Conservation (phyloP, 305 asterid species). For the Withania somnifera region DNA sequence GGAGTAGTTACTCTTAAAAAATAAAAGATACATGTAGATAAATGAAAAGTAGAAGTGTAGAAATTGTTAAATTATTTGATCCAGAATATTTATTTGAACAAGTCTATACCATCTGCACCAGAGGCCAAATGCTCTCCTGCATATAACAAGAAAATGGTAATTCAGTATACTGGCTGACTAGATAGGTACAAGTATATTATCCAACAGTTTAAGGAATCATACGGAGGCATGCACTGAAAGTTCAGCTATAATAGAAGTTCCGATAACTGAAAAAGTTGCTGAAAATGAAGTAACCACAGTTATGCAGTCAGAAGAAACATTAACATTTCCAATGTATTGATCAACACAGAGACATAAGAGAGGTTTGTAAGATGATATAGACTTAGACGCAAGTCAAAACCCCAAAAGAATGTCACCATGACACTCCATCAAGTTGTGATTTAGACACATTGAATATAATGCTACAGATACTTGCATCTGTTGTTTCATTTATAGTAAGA, state of each 20-base stretch:
- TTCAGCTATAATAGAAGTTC: background rate
- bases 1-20: background rate
- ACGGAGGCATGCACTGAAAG: background rate
- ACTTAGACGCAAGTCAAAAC: background rate
- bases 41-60: background rate
- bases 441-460: background rate
- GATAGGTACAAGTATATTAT: background rate
- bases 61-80: background rate
- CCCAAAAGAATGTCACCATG: background rate
- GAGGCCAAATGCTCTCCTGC: constrained; percentile 95
- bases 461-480: background rate
- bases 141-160: background rate
- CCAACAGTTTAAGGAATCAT: background rate
- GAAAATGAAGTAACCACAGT: background rate
- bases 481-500: background rate
- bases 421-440: background rate
- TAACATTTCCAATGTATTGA: background rate
- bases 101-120: constrained; percentile 82
- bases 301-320: background rate
- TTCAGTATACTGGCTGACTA: background rate
- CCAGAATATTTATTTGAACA: background rate
- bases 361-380: background rate
- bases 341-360: background rate
- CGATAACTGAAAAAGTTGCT: background rate
- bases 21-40: background rate